phyloP scores from a whole-genome alignment of 1,284 basidiomycete species.

The Sporisorium graminicola region DNA sequence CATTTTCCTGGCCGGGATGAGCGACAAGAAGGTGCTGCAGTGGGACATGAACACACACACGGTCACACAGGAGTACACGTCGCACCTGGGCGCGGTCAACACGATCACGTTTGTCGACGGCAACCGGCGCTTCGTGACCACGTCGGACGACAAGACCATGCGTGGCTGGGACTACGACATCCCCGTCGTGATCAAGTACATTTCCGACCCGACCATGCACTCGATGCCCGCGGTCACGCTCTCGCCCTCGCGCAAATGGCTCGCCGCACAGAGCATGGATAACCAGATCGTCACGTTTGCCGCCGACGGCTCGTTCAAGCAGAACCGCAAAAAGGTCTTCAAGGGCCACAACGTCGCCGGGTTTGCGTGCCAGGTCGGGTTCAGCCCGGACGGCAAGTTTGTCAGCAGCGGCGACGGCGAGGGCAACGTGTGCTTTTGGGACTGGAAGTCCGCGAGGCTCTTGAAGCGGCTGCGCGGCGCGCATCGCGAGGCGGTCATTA shows the following conservation, averaged over 20 bases:
- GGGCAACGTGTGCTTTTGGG: conserved; percentile 98
- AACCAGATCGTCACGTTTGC: conserved; percentile 98
- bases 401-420: conserved; percentile 94
- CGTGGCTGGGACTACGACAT: conserved; percentile 92
- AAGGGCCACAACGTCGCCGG: conserved; percentile 96
- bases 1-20: conserved; percentile 97
- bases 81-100: conserved; percentile 97
- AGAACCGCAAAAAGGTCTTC: conserved; percentile 97
- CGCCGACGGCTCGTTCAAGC: conserved; percentile 86
- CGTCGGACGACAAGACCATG: conserved; percentile 99
- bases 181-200: conserved; percentile 98
- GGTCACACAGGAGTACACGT: conserved; percentile 97
- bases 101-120: conserved; percentile 97
- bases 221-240: conserved; percentile 97
- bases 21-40: conserved; percentile 99
- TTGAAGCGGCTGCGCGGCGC: conserved; percentile 84
- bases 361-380: conserved; percentile 95
- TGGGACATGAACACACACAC: conserved; percentile 93
- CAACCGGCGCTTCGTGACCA: conserved; percentile 95
- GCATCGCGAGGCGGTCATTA: conserved; percentile 94
- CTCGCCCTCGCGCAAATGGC: conserved; percentile 94
- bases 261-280: conserved; percentile 96
- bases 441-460: conserved; percentile 95
- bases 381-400: conserved; percentile 97
- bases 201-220: conserved; percentile 99